Base-by-base conservation (phyloP, 208 protist species). In the Leishmania tarentolae region DNA sequence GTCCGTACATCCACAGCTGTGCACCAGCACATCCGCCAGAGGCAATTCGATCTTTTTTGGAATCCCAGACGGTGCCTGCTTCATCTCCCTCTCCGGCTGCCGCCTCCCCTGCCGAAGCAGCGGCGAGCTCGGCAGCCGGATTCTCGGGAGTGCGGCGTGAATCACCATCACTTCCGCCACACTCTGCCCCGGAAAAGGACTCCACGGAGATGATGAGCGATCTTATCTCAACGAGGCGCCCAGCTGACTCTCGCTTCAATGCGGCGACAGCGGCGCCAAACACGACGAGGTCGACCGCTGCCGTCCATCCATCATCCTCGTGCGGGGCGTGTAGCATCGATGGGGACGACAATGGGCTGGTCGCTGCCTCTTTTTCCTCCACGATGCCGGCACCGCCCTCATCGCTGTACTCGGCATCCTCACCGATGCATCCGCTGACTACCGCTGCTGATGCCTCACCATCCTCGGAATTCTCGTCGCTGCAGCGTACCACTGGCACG, bases 1-100 rank as follows among this genome's bases (percentile, higher is more conserved):
- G 94, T 0, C 94, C 94, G 13, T 97, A 97, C 69, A 83, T 97
- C 8, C 91, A 95, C 79, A 94, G 92, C 77, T 87, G 82, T 72
- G 92, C 94, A 21, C 94, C 94, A 11, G 52, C 82, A 19, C 86
- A 82, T 70, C 86, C 86, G 2, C 86, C 84, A 71, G 69, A 87
- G 47, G 53, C 82, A 28, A 80, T 83, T 68, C 77, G 72, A 2
- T 79, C 66, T 3, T 80, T 83, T 59, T 47, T 86, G 9, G 78
- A 81, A 35, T 35, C 79, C 3, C 73, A 59, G 47, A 69, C 78
- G 0, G 46, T n/a, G 35, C 47, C 74, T n/a, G 31, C 66, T n/a
- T 40, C 72, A n/a, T 75, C 68, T 11, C 31, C 46, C 2, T 17
- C 24, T 44, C 6, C 21, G 65, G 65, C 40, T 46, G 68, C 68